phyloP scores from a whole-genome alignment of 2,329 filamentous ascomycete genomes.

The Gnomoniopsis sp. region DNA sequence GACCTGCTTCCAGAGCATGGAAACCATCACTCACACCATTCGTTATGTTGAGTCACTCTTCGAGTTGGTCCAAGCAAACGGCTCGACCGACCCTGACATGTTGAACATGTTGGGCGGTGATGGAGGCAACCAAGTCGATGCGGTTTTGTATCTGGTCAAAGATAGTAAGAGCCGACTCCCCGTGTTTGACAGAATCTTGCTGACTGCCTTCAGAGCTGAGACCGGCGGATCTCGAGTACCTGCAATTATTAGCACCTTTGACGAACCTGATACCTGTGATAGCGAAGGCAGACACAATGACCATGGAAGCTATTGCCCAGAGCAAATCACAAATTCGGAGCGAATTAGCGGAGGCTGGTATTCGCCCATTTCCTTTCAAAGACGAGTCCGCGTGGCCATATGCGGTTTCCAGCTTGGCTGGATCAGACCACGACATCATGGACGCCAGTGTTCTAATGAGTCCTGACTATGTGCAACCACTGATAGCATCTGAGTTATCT shows the following conservation, averaged over 20 bases:
- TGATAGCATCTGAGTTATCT: constrained; percentile 71
- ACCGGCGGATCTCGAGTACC: constrained; percentile 65
- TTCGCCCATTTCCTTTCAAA: constrained; percentile 66
- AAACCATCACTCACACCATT: constrained; percentile 57
- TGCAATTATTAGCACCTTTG: constrained; percentile 64
- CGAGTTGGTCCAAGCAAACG: constrained; percentile 57
- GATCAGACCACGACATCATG: constrained; percentile 75
- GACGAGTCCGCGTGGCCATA: constrained; percentile 50
- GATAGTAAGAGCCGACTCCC: constrained; percentile 50
- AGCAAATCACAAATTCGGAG: constrained; percentile 59
- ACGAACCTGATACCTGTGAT: constrained; percentile 87
- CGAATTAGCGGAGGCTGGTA: constrained; percentile 53
- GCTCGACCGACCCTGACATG: constrained; percentile 71
- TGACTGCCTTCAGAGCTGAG: constrained; percentile 46
- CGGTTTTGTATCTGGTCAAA: constrained; percentile 76
- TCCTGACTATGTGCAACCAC: constrained; percentile 80
- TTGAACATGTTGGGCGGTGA: constrained; percentile 75
- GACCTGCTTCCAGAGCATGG: constrained; percentile 40
- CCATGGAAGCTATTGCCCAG: constrained; percentile 49
- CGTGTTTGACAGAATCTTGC: not conserved
- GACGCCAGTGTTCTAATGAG: constrained; percentile 93
- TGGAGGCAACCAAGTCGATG: constrained; percentile 80
- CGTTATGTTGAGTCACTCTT: constrained; percentile 73
- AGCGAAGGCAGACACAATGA: constrained; percentile 70
- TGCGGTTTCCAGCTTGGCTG: constrained; percentile 71